A percentile compares a stretch with the other conserved stretches of the same genome.
These are phyloP conservation scores for Microdochium bolleyi DNA, from an alignment of 2,329 filamentous ascomycete species.

Conservation along the genomic window DNA sequence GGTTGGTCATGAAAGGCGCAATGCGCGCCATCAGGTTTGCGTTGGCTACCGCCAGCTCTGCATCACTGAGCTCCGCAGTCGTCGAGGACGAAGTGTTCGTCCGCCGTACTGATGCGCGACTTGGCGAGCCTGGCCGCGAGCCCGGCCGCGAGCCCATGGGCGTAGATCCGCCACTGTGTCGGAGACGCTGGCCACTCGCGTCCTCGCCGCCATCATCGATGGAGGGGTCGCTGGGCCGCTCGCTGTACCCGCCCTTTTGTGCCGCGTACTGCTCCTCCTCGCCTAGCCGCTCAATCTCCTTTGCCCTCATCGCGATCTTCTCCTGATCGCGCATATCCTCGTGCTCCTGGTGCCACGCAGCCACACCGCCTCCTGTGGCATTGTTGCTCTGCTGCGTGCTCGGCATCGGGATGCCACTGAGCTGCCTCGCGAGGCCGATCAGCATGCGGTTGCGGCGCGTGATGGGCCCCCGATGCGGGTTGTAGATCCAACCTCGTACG, in stretches of 20 bases:
- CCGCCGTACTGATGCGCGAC: slow-evolving; percentile 27
- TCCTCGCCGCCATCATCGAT: slow-evolving; percentile 28
- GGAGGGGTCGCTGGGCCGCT: slow-evolving; percentile 42
- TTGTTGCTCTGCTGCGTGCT: slow-evolving; percentile 27
- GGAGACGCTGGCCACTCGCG: slow-evolving; percentile 11
- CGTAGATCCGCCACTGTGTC: slow-evolving; percentile 6
- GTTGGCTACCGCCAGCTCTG: slow-evolving; percentile 74
- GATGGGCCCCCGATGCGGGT: slow-evolving; percentile 76
- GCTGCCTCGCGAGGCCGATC: slow-evolving; percentile 75
- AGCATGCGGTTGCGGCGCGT: slow-evolving; percentile 80
- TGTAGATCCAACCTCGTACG: slow-evolving; percentile 91
- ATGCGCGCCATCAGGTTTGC: slow-evolving; percentile 80
- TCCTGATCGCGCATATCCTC: slow-evolving; percentile 50
- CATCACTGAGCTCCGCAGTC: slow-evolving; percentile 56
- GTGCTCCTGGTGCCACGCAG: slow-evolving; percentile 27
- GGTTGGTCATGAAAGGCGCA: slow-evolving; percentile 82
- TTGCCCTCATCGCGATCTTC: slow-evolving; percentile 65
- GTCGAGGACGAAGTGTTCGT: slow-evolving; percentile 14
- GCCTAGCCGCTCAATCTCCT: slow-evolving; percentile 66
- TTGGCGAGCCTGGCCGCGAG: slow-evolving; percentile 35
- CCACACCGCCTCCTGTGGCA: slow-evolving; percentile 14
- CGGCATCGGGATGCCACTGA: slow-evolving; percentile 78
- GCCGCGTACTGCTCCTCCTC: slow-evolving; percentile 65
- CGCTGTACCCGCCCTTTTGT: slow-evolving; percentile 65
- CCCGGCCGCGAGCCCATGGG: slow-evolving; percentile 25